phyloP scores from a whole-genome alignment of 2,329 filamentous ascomycete species.

The Alternaria arborescens region DNA sequence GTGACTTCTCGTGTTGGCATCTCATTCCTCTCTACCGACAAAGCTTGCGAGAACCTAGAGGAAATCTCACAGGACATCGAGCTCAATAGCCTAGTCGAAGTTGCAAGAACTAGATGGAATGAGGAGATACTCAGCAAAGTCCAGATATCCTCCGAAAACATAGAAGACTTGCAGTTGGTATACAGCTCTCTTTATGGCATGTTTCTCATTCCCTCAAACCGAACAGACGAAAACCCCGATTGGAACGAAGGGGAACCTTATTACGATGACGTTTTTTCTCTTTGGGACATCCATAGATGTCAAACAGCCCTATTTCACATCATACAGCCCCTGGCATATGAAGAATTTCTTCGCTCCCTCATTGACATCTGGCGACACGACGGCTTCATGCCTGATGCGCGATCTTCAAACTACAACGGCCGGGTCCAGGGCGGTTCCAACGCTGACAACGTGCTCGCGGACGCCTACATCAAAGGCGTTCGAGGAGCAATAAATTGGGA shows the following conservation, averaged over 20 bases:
- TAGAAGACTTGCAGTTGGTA: constrained; percentile 65
- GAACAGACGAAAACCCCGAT: constrained; percentile 73
- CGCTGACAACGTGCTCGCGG: constrained; percentile 75
- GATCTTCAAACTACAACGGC: constrained; percentile 74
- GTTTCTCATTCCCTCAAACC: constrained; percentile 73
- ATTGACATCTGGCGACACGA: constrained; percentile 74
- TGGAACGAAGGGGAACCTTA: constrained; percentile 73
- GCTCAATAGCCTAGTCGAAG: constrained; percentile 57
- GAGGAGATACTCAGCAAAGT: constrained; percentile 69
- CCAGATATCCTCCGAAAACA: constrained; percentile 66
- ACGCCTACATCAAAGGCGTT: constrained; percentile 75
- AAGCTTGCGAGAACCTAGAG: constrained; percentile 68
- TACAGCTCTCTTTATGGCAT: constrained; percentile 76
- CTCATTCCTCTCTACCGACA: constrained; percentile 69
- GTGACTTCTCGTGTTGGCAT: constrained; percentile 70
- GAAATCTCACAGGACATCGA: constrained; percentile 61
- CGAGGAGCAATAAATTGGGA: constrained; percentile 70
- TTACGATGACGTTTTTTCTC: constrained; percentile 75
- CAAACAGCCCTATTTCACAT: constrained; percentile 72
- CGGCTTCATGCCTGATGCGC: constrained; percentile 70
- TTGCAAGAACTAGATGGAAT: constrained; percentile 67
- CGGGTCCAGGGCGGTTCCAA: constrained; percentile 75
- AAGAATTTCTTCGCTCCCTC: constrained; percentile 71
- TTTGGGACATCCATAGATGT: constrained; percentile 72
- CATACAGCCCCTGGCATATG: constrained; percentile 68